phyloP scores from a whole-genome alignment of 192 early-diverging fungal species.

The Coemansia nantahalensis region DNA sequence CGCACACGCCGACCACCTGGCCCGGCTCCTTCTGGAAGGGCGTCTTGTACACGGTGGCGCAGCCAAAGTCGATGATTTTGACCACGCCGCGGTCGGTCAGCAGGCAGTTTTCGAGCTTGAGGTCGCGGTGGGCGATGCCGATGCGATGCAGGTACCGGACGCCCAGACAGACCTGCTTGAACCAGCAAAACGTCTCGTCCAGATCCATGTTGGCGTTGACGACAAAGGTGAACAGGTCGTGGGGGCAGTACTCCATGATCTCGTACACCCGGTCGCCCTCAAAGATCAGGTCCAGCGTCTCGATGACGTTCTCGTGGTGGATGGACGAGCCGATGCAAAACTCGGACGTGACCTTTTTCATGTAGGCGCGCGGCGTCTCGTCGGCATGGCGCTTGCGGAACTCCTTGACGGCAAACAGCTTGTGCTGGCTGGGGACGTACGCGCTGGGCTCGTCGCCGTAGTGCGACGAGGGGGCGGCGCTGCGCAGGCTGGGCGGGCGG shows the following conservation, averaged over 20 bases:
- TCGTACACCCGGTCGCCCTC: constrained; percentile 65
- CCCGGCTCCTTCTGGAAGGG: constrained; percentile 69
- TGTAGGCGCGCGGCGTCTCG: constrained; percentile 71
- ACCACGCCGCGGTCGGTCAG: constrained; percentile 70
- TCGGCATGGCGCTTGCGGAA: constrained; percentile 65
- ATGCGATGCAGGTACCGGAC: constrained; percentile 84
- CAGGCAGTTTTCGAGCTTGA: constrained; percentile 89
- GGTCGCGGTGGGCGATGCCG: constrained; percentile 91
- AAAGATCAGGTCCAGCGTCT: constrained; percentile 73
- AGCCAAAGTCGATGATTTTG: constrained; percentile 97
- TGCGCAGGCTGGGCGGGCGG: constrained; percentile 46
- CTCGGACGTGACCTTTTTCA: constrained; percentile 80
- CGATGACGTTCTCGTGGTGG: constrained; percentile 75
- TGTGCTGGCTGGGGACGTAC: constrained; percentile 56
- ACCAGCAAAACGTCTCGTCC: constrained; percentile 83
- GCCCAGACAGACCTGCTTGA: constrained; percentile 78
- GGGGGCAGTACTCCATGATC: constrained; percentile 90
- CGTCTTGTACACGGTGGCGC: constrained; percentile 80
- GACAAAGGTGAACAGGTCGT: constrained; percentile 84
- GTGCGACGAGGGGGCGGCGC: constrained; percentile 45
- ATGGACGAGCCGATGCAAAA: constrained; percentile 78
- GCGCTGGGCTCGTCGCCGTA: constrained; percentile 30
- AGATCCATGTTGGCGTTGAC: constrained; percentile 69
- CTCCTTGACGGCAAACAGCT: constrained; percentile 75
- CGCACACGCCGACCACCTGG: constrained; percentile 73